Base-by-base conservation (phyloP, 2,329 filamentous ascomycete species). In the Triangularia verruculosa region DNA sequence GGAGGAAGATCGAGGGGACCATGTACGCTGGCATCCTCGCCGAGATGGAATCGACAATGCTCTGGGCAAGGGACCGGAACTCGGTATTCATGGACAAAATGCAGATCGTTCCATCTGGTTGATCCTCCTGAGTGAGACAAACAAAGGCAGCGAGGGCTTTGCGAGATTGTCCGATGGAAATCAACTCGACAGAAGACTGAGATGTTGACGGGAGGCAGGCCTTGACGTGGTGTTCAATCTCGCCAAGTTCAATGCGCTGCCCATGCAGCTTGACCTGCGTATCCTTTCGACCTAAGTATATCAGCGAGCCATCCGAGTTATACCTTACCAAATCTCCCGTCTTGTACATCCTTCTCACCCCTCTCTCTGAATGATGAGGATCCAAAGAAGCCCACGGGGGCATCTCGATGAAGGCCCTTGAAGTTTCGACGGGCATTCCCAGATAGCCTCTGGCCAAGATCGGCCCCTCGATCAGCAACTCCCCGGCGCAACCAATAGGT, bases 311-410 rank as follows among this genome's bases (percentile, higher is more conserved):
- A 64, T 78, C 74, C 4, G 68, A 70, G 57, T 73, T 67, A 28
- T 76, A 76, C 59, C 67, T 70, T 12, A 72, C 79, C 12, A 82
- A 72, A 65, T 82, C 79, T 30, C 79, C 79, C 0, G 79, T 80
- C 55, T 74, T 76, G 69, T 80, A 82, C 17, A 81, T 13, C 67
- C 70, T 64, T 5, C 64, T 86, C 7, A 11, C 82, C 79, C 27
- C 90, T 76, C 74, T 90, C 3, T 63, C 25, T 1, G 28, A 11
- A 20, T 91, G 61, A 89, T 83, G 72, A 88, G 87, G n/a, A 83
- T 83, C 69, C 43, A 43, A 5, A 1, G 47, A 64, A 6, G 73
- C 68, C 80, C 79, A 83, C 0, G 61, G 58, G 0, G 76, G 74
- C 28, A 78, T 74, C 25, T 74, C 70, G 20, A 83, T 74, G 59